phyloP scores from a whole-genome alignment of 495 filamentous ascomycete genomes.

The Tuber microsphaerosporum region DNA sequence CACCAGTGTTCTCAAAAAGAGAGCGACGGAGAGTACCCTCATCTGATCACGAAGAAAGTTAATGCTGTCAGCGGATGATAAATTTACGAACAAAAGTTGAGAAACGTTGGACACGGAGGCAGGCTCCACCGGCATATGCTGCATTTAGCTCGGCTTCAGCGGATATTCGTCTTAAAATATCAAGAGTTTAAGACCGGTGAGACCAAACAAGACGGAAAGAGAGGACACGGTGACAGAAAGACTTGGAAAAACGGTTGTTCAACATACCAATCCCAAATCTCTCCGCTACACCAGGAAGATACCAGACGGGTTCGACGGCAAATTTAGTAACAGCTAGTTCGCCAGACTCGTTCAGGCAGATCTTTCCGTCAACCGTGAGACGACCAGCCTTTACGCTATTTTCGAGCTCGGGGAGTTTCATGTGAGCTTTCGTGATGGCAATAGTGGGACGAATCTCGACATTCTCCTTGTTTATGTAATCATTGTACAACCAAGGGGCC shows the following conservation, averaged over 20 bases:
- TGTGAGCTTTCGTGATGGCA: slow-evolving; percentile 88
- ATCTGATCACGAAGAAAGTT: slow-evolving; percentile 47
- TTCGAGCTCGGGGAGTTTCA: slow-evolving; percentile 91
- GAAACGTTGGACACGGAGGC: slow-evolving; percentile 7
- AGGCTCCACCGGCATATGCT: slow-evolving; percentile 8
- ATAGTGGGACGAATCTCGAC: slow-evolving; percentile 91
- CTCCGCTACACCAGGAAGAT: slow-evolving; percentile 88
- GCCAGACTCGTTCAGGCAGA: slow-evolving; percentile 72
- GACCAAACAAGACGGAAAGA: slow-evolving; percentile 6
- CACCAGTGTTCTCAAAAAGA: slow-evolving; percentile 91
- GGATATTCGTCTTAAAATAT: not conserved
- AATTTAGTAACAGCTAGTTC: slow-evolving; percentile 95
- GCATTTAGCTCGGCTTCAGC: not conserved
- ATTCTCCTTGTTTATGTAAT: slow-evolving; percentile 60
- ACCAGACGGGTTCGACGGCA: slow-evolving; percentile 93
- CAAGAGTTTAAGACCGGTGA: not conserved
- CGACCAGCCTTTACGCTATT: slow-evolving; percentile 73
- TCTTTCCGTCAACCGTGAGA: slow-evolving; percentile 71
- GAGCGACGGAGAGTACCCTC: slow-evolving; percentile 78
- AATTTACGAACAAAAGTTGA: not conserved
- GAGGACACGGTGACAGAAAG: not conserved
- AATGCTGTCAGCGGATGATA: slow-evolving; percentile 8
- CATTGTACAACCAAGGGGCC: slow-evolving; percentile 70
- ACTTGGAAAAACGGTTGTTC: slow-evolving; percentile 2
- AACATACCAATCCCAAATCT: slow-evolving; percentile 76